Percentiles rank a stretch among this genome's conserved stretches.
These are phyloP conservation scores for Grosmannia penicillata DNA, from an alignment of 2,329 filamentous ascomycete species.

Conservation along the genomic window DNA sequence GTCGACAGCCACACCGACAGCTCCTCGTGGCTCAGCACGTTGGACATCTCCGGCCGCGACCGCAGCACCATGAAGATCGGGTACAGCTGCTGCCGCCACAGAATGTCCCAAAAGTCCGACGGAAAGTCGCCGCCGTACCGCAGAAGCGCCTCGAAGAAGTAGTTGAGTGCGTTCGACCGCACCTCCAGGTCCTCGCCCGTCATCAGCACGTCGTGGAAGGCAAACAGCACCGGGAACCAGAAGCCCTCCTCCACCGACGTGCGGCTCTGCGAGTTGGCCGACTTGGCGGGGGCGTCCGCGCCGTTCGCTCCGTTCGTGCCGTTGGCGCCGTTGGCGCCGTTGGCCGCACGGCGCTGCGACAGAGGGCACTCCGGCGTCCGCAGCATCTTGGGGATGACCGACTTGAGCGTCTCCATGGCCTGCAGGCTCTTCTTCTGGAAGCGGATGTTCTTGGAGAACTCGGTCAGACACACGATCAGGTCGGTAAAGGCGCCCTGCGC, in stretches of 20 bases:
- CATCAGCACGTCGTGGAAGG: conserved; percentile 98
- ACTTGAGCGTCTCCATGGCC: conserved; percentile 88
- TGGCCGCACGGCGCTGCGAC: conserved; percentile 40
- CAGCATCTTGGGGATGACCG: conserved; percentile 86
- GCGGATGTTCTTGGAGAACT: conserved; percentile 96
- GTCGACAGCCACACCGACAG: conserved; percentile 97
- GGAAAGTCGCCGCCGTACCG: conserved; percentile 85
- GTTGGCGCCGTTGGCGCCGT: neutral
- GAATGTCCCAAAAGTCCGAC: conserved; percentile 91
- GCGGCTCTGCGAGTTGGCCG: conserved; percentile 40
- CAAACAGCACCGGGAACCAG: conserved; percentile 96
- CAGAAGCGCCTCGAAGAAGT: conserved; percentile 89
- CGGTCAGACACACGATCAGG: conserved; percentile 86
- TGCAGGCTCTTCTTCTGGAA: conserved; percentile 98
- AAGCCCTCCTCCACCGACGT: conserved; percentile 94
- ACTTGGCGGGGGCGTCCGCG: conserved; percentile 24
- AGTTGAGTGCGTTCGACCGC: conserved; percentile 77
- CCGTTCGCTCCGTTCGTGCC: neutral
- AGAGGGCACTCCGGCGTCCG: conserved; percentile 90
- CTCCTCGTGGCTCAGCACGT: conserved; percentile 90
- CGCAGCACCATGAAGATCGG: conserved; percentile 98
- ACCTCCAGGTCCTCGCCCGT: conserved; percentile 97
- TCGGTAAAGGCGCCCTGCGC: conserved; percentile 95
- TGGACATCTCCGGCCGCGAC: conserved; percentile 90
- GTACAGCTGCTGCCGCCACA: conserved; percentile 93